These are phyloP conservation scores for Pseudopithomyces chartarum DNA, from an alignment of 2,329 filamentous ascomycete genomes.

Conservation along the genomic window DNA sequence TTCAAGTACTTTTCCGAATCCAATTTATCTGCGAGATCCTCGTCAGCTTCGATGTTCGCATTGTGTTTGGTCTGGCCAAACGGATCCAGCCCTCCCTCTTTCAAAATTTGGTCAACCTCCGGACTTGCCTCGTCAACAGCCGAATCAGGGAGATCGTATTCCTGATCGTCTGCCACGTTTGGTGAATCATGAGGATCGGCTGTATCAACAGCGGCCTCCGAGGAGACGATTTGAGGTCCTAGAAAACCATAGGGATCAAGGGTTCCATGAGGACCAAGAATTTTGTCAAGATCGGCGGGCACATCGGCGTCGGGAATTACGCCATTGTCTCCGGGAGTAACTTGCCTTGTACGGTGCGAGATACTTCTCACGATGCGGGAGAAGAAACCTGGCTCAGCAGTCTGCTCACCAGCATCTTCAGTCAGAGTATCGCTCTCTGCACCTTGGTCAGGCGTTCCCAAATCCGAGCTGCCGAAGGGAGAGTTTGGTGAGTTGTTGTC, in stretches of 20 bases:
- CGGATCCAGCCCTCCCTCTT: slow-evolving; percentile 1
- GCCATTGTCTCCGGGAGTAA: neutral
- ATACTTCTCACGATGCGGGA: neutral
- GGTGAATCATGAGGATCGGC: neutral
- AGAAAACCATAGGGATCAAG: slow-evolving; percentile 3
- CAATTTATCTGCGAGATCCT: neutral
- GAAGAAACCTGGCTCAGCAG: neutral
- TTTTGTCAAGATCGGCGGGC: slow-evolving; percentile 2
- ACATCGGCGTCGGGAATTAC: neutral
- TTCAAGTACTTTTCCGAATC: neutral
- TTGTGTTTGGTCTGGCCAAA: neutral
- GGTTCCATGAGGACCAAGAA: slow-evolving; percentile 7
- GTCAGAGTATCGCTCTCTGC: neutral
- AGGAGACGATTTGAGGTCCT: neutral
- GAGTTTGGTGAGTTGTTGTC: neutral
- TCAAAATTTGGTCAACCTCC: neutral
- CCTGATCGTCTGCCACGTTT: neutral
- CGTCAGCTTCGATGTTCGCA: neutral
- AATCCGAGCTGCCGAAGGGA: neutral
- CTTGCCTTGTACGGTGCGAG: neutral
- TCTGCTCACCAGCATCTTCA: neutral
- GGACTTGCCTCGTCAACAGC: slow-evolving; percentile 3
- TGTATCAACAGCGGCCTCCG: neutral
- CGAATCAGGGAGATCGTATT: neutral
- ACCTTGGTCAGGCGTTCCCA: neutral